Percentiles rank a stretch among this genome's conserved stretches.
Conservation (phyloP, 2,329 filamentous ascomycete genomes). For the Lachnellula hyalina region DNA sequence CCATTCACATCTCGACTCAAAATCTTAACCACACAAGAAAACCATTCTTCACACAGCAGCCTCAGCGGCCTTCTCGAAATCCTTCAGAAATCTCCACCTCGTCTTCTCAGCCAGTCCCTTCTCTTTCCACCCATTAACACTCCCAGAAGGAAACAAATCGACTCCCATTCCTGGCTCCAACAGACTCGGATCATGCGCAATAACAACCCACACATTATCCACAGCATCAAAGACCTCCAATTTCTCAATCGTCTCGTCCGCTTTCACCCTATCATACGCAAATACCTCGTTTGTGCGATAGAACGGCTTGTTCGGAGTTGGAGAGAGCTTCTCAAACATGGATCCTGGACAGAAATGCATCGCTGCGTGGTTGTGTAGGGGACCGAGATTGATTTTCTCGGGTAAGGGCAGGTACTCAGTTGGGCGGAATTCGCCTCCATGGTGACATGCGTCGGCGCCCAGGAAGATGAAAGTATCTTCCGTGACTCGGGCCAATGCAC, state of each 20-base stretch:
- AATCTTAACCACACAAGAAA: no score
- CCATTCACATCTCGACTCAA: no score
- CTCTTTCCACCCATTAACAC: conserved; percentile 39
- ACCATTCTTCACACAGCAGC: no score
- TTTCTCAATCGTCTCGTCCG: conserved; percentile 35
- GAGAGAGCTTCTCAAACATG: conserved; percentile 2
- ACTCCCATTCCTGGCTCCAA: conserved; percentile 32
- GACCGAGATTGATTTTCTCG: not conserved
- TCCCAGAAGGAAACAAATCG: not conserved
- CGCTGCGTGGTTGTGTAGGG: not conserved
- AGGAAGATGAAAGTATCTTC: conserved; percentile 41
- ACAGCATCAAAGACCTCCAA: conserved; percentile 40
- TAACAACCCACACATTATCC: conserved; percentile 37
- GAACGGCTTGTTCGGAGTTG: not conserved
- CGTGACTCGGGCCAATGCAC: conserved; percentile 41
- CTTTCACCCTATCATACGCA: conserved; percentile 7
- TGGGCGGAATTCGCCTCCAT: conserved; percentile 11
- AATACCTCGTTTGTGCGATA: not conserved
- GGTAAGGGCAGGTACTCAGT: conserved; percentile 61
- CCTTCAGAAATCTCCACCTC: conserved; percentile 13
- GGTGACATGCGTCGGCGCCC: conserved; percentile 42
- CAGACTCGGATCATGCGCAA: conserved; percentile 42
- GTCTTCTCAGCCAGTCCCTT: conserved; percentile 33
- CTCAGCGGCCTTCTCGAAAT: not conserved
- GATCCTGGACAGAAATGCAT: not conserved